A percentile compares a stretch with the other conserved stretches of the same genome.
Evolutionary conservation across 495 filamentous ascomycete genomes (phyloP).

Genomic region (Penicillium paxilli): DNA sequence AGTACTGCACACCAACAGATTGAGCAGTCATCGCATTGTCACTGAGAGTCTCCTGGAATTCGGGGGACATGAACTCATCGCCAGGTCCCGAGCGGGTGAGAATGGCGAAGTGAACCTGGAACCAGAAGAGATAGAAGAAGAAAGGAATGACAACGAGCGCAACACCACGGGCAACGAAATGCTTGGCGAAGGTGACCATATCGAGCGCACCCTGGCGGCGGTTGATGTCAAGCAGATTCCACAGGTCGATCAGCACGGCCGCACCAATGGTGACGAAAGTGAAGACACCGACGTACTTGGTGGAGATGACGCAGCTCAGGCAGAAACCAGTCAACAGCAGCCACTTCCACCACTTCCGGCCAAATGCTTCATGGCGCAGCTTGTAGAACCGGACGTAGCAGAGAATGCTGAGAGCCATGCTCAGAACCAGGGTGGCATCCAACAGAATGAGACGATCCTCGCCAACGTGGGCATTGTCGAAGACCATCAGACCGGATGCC

Average conservation of each 20-base stretch:
- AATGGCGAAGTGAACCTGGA: constrained; percentile 97
- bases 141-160: constrained; percentile 88
- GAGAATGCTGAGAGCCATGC: constrained; percentile 91
- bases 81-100: constrained; percentile 86
- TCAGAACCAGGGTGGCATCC: constrained; percentile 89
- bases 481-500: constrained; percentile 81
- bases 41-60: constrained; percentile 94
- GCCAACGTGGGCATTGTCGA: constrained; percentile 98
- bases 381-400: constrained; percentile 99
- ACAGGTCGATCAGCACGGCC: constrained; percentile 90
- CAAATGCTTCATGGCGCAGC: constrained; percentile 83
- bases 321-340: constrained; percentile 90
- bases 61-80: constrained; percentile 98
- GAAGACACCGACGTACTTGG: constrained; percentile 96
- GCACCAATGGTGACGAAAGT: constrained; percentile 97
- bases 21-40: constrained; percentile 91
- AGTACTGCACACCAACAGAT: constrained; percentile 83
- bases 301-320: constrained; percentile 96
- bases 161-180: constrained; percentile 81
- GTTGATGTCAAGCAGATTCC: constrained; percentile 89
- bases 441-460: constrained; percentile 95
- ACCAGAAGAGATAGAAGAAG: constrained; percentile 99
- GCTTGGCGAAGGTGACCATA: constrained; percentile 79
- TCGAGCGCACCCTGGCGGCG: constrained; percentile 73
- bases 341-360: constrained; percentile 99